A percentile compares a stretch with the other conserved stretches of the same genome.
These are phyloP conservation scores for Acanthamoeba royreba DNA, from an alignment of 208 protist species.

Conservation along the genomic window DNA sequence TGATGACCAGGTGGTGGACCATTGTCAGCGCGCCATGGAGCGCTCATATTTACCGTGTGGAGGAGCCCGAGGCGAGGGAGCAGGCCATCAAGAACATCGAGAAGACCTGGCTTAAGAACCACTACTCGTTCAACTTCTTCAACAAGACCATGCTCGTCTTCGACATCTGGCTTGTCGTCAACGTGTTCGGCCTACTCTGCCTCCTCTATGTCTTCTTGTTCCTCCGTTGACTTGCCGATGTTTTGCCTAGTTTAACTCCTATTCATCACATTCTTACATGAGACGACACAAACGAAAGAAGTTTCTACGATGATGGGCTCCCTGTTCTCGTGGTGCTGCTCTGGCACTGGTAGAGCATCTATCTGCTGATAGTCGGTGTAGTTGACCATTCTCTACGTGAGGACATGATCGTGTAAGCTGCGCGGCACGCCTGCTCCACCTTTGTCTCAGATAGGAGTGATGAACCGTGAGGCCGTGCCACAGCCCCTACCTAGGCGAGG, in stretches of 20 bases:
- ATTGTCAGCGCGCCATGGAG: constrained; percentile 44
- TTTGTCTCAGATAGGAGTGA: no score
- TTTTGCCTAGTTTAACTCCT: no score
- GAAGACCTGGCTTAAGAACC: not conserved
- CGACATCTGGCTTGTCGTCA: not conserved
- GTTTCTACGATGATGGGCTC: no score
- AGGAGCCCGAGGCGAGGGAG: not conserved
- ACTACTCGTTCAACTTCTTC: constrained; percentile 26
- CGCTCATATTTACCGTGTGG: constrained; percentile 30
- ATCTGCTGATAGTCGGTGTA: no score
- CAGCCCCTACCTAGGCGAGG: no score
- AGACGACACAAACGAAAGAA: not conserved
- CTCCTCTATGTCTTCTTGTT: not conserved
- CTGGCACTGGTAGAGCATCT: no score
- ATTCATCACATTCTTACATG: not conserved
- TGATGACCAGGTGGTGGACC: constrained; percentile 19
- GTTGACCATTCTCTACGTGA: no score
- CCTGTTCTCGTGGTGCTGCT: no score
- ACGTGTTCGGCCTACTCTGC: not conserved
- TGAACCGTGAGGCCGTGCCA: no score
- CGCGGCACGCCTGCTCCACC: no score
- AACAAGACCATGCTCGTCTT: constrained; percentile 25
- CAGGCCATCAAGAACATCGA: constrained; percentile 20
- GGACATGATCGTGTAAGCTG: no score
- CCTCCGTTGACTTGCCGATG: no score